Percentiles rank a stretch among this genome's conserved stretches.
Conservation (phyloP, 2,329 filamentous ascomycete genomes). For the Myriosclerotinia duriaeana region DNA sequence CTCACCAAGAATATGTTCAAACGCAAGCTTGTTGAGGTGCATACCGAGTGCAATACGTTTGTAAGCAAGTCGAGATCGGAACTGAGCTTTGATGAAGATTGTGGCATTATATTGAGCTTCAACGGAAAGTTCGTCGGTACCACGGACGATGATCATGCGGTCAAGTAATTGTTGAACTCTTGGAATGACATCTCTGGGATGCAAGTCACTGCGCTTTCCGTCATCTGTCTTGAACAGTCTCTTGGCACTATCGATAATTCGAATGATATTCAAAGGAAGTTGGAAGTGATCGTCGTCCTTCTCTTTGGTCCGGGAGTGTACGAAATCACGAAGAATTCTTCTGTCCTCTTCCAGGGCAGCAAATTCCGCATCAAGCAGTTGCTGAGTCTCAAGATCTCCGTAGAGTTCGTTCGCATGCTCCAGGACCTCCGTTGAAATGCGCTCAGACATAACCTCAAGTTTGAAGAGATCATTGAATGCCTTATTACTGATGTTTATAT, state of each 20-base stretch:
- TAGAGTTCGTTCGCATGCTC: constrained; percentile 85
- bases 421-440: constrained; percentile 67
- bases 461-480: constrained; percentile 80
- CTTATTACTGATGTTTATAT: constrained; percentile 74
- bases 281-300: constrained; percentile 85
- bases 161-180: constrained; percentile 73
- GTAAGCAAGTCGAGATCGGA: constrained; percentile 87
- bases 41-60: constrained; percentile 87
- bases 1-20: constrained; percentile 89
- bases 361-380: constrained; percentile 84
- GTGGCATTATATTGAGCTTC: constrained; percentile 90
- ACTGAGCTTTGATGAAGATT: constrained; percentile 84
- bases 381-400: constrained; percentile 84
- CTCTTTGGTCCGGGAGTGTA: constrained; percentile 57
- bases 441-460: constrained; percentile 73
- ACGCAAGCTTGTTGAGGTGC: constrained; percentile 83
- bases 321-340: constrained; percentile 61
- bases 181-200: constrained; percentile 83
- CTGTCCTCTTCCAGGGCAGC: constrained; percentile 76
- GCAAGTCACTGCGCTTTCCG: constrained; percentile 80
- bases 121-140: constrained; percentile 73
- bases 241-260: constrained; percentile 88
- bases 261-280: constrained; percentile 84
- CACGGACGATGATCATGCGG: constrained; percentile 81
- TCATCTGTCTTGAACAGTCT: constrained; percentile 89